Conservation (phyloP, 1,139 yeast genomes). For the Wickerhamomyces sp. region DNA sequence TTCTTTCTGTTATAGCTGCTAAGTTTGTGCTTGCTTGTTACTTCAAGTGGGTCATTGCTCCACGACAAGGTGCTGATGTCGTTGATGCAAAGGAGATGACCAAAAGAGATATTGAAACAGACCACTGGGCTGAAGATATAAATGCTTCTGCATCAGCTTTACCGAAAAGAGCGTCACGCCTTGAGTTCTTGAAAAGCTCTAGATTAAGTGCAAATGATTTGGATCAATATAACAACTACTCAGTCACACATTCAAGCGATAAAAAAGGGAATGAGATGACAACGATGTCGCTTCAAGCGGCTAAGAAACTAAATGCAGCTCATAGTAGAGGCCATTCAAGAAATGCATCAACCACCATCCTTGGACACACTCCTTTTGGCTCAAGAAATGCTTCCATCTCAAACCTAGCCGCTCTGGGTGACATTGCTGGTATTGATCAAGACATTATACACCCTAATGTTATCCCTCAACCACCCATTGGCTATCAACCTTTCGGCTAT, state of each 20-base stretch:
- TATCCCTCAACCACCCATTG: constrained; percentile 84
- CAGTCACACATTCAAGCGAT: constrained; percentile 7
- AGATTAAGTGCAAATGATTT: constrained; percentile 16
- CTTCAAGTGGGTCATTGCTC: constrained; percentile 77
- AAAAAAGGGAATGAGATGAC: constrained; percentile 25
- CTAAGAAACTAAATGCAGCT: constrained; percentile 9
- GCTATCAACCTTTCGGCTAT: constrained; percentile 79
- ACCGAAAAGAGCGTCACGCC: constrained; percentile 20
- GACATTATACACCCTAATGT: constrained; percentile 69
- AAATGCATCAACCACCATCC: not conserved
- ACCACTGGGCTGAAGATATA: constrained; percentile 68
- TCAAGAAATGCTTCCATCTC: constrained; percentile 24
- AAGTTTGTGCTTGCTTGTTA: constrained; percentile 86
- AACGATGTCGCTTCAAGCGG: constrained; percentile 33
- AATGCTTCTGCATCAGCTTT: constrained; percentile 43
- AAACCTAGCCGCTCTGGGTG: constrained; percentile 16
- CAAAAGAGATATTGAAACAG: constrained; percentile 58
- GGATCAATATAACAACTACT: constrained; percentile 11
- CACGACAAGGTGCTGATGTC: constrained; percentile 72
- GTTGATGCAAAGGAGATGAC: constrained; percentile 50
- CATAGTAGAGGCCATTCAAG: constrained; percentile 9
- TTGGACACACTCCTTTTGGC: constrained; percentile 30
- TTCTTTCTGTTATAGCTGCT: constrained; percentile 67
- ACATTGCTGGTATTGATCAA: constrained; percentile 52
- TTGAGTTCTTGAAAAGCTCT: constrained; percentile 24